phyloP scores from a whole-genome alignment of 169 alveolate genomes.

The Cryptosporidium meleagridis region DNA sequence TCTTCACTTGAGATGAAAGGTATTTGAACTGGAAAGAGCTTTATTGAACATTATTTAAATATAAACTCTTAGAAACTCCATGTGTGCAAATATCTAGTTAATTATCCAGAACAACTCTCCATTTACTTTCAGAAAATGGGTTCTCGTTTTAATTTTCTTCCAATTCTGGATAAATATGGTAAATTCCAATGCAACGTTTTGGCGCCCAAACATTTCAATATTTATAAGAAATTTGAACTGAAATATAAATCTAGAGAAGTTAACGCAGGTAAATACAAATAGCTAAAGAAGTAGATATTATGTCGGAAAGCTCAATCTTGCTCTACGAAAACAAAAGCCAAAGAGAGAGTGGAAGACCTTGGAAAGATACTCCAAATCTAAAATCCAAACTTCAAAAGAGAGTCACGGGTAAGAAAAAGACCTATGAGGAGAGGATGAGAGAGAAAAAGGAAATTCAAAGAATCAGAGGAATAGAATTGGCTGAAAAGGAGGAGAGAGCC shows the following conservation, averaged over 20 bases:
- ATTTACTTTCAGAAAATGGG: not conserved
- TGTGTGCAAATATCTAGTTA: not conserved
- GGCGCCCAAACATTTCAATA: not conserved
- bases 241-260: not conserved
- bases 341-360: slow-evolving; percentile 62
- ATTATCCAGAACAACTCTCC: not conserved
- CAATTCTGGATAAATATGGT: not conserved
- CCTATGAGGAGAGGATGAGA: slow-evolving; percentile 18
- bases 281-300: not conserved
- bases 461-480: slow-evolving; percentile 24
- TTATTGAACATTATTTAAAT: too few relatives aligned
- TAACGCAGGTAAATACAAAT: not conserved
- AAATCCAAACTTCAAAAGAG: slow-evolving; percentile 39
- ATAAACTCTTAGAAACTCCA: too few relatives aligned
- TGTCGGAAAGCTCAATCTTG: slow-evolving; percentile 38
- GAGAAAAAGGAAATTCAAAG: slow-evolving; percentile 37
- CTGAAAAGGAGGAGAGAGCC: slow-evolving; percentile 21
- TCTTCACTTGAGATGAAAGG: not conserved
- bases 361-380: slow-evolving; percentile 57
- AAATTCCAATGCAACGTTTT: not conserved
- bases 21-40: too few relatives aligned
- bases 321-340: slow-evolving; percentile 41
- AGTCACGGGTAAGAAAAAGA: slow-evolving; percentile 31
- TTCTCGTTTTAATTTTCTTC: not conserved
- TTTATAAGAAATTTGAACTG: not conserved